Evolutionary conservation across 2,329 filamentous ascomycete genomes (phyloP).

Genomic region (Cadophora sp.): DNA sequence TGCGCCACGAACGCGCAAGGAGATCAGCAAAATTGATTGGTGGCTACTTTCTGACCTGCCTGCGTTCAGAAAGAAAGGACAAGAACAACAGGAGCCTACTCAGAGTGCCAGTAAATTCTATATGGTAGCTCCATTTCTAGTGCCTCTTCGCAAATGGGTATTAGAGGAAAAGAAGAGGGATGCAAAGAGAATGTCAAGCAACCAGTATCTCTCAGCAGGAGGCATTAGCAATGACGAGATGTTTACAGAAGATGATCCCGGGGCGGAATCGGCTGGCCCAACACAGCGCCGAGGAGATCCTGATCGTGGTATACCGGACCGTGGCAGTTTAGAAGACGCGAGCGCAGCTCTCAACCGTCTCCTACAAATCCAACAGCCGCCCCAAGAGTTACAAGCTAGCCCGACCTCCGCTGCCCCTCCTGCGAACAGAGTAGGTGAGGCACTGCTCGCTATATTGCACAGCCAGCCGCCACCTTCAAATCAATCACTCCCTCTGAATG

Average conservation of each 20-base stretch:
- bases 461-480: constrained; percentile 33
- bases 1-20: constrained; percentile 89
- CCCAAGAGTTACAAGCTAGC: constrained; percentile 53
- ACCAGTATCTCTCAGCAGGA: constrained; percentile 51
- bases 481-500: constrained; percentile 33
- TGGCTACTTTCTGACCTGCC: constrained; percentile 90
- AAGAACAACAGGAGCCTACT: constrained; percentile 62
- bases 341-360: constrained; percentile 58
- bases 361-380: constrained; percentile 61
- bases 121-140: constrained; percentile 95
- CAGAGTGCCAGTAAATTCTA: constrained; percentile 85
- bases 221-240: constrained; percentile 60
- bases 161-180: constrained; percentile 81
- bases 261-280: constrained; percentile 35
- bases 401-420: constrained; percentile 19
- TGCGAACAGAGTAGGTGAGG: constrained; percentile 48
- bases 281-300: constrained; percentile 15
- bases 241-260: constrained; percentile 65
- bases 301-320: constrained; percentile 28
- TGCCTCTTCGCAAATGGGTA: constrained; percentile 88
- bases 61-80: constrained; percentile 69
- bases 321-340: constrained; percentile 56
- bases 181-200: constrained; percentile 52
- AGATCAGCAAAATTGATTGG: constrained; percentile 98
- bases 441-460: constrained; percentile 61